Percentiles rank a stretch among this genome's conserved stretches.
Conservation (phyloP, 2,329 filamentous ascomycete species). For the Fusarium albidum region DNA sequence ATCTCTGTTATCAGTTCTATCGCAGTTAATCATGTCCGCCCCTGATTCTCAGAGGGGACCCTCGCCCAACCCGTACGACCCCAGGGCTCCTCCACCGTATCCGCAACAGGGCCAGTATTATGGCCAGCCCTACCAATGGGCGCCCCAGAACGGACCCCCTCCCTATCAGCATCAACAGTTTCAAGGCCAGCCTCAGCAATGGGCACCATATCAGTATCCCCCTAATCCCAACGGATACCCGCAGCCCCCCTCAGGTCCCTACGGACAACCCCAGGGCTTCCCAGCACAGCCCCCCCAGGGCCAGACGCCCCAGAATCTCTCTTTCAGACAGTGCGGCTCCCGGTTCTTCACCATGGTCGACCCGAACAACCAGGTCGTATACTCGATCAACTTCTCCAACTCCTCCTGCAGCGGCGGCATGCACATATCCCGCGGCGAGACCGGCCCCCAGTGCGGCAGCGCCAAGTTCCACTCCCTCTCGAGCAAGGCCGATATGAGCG, state of each 20-base stretch:
- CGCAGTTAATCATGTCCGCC: too few species aligned
- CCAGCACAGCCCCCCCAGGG: background rate
- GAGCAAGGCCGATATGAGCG: slow-evolving; percentile 1
- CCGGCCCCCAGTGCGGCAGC: background rate
- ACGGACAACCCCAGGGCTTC: background rate
- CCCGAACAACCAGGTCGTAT: background rate
- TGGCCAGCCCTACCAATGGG: too few species aligned
- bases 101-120: too few species aligned
- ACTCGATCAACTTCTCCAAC: background rate
- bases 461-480: background rate
- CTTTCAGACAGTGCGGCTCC: background rate
- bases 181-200: slow-evolving; percentile 1
- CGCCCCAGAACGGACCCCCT: background rate
- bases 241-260: background rate
- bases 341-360: background rate
- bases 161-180: background rate
- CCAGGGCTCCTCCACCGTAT: background rate
- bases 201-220: background rate
- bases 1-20: too few species aligned
- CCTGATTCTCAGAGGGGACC: too few species aligned
- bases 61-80: too few species aligned
- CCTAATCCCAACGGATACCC: background rate
- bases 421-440: background rate
- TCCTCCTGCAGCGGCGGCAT: background rate
- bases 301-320: background rate